These are phyloP conservation scores for Wallacemonas sp. DNA, from an alignment of 208 protist species.

Conservation along the genomic window DNA sequence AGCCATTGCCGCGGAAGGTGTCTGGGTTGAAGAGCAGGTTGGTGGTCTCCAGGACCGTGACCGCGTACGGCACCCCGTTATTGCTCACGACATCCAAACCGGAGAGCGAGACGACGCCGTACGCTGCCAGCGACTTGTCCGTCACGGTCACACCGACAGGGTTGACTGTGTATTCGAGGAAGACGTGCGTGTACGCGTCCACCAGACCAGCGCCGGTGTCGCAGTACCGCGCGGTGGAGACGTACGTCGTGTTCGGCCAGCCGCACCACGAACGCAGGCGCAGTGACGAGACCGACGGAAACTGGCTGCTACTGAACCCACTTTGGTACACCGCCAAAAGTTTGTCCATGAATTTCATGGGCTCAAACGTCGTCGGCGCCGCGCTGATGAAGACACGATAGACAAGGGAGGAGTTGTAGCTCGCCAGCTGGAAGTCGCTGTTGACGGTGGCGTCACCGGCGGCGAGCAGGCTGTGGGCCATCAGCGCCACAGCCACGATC, in stretches of 20 bases:
- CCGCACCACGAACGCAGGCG: slow-evolving; percentile 10
- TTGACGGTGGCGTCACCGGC: slow-evolving; percentile 1
- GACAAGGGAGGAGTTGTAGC: neutral
- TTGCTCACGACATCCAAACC: neutral
- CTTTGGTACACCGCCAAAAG: slow-evolving; percentile 4
- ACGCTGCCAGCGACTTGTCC: neutral
- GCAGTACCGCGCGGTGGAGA: slow-evolving; percentile 2
- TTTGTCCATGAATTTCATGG: neutral
- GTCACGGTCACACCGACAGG: neutral
- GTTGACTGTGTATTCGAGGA: slow-evolving; percentile 5
- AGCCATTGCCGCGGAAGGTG: slow-evolving; percentile 3
- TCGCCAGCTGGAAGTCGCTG: slow-evolving; percentile 4
- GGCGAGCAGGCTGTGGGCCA: neutral
- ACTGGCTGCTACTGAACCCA: neutral
- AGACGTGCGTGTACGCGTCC: neutral
- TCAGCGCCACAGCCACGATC: neutral
- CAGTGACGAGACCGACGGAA: neutral
- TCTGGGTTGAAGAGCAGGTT: slow-evolving; percentile 5
- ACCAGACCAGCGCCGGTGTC: neutral
- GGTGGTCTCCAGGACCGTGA: neutral
- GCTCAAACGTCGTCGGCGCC: neutral
- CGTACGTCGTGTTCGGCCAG: slow-evolving; percentile 16
- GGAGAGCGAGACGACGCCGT: neutral
- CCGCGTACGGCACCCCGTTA: neutral
- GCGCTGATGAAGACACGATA: slow-evolving; percentile 2